Conservation (phyloP, 2,329 filamentous ascomycete species). For the Fusarium coffeatum region DNA sequence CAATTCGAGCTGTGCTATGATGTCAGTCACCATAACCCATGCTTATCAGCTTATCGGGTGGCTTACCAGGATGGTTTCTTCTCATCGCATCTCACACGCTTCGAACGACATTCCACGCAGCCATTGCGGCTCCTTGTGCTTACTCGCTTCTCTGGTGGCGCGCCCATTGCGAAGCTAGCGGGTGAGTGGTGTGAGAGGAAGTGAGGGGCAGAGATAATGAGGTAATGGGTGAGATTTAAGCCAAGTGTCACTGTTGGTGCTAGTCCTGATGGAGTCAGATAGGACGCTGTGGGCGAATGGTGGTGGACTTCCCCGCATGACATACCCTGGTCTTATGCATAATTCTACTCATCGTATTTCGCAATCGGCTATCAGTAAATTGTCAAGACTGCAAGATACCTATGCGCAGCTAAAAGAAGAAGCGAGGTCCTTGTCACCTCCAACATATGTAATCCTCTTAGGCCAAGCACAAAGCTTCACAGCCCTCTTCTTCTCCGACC, state of each 20-base stretch:
- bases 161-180: not conserved
- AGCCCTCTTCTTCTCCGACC: not conserved
- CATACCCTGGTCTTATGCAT: not conserved
- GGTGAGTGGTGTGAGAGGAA: not conserved
- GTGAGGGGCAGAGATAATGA: not conserved
- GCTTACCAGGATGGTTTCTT: not conserved
- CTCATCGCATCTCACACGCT: not conserved
- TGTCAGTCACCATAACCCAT: not conserved
- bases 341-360: not conserved
- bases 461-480: constrained; percentile 24
- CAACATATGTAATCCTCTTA: constrained; percentile 9
- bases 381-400: too few species aligned
- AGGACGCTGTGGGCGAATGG: not conserved
- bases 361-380: not conserved
- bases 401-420: constrained; percentile 21
- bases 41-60: not conserved
- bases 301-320: not conserved
- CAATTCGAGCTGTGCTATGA: not conserved
- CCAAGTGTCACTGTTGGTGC: not conserved
- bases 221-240: not conserved
- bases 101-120: not conserved
- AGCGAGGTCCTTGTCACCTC: not conserved
- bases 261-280: not conserved
- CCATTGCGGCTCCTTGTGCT: not conserved
- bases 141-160: not conserved